These are phyloP conservation scores for Zostera marina DNA, from an alignment of 116 monocot genomes.

Conservation along the genomic window DNA sequence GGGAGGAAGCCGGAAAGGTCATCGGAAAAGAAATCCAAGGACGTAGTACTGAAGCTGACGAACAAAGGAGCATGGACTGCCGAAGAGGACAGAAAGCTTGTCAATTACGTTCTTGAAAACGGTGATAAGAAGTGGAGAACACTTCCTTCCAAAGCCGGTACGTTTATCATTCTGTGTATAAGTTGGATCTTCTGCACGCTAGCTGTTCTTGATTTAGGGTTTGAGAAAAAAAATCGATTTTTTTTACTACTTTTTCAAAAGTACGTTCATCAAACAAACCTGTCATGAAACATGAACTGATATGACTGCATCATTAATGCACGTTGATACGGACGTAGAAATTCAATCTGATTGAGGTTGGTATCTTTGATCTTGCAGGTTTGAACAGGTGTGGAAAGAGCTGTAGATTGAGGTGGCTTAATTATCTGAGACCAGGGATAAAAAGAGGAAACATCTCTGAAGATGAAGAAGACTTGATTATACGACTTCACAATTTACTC, in stretches of 20 bases:
- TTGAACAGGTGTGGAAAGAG: constrained; percentile 55
- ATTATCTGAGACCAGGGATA: constrained; percentile 44
- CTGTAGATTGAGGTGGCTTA: constrained; percentile 49
- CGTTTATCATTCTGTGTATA: too few species aligned
- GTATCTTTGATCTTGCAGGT: too few species aligned
- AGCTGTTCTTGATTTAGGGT: too few species aligned
- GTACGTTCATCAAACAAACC: too few species aligned
- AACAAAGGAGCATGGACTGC: constrained; percentile 19
- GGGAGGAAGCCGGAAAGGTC: constrained; percentile 3
- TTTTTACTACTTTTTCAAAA: too few species aligned
- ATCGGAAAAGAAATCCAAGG: background rate
- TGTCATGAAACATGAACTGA: too few species aligned
- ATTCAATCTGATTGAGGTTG: too few species aligned
- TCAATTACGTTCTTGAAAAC: constrained; percentile 12
- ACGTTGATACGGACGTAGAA: too few species aligned
- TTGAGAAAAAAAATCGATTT: too few species aligned
- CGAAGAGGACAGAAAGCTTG: constrained; percentile 17
- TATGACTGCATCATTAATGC: too few species aligned
- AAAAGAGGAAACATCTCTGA: constrained; percentile 40
- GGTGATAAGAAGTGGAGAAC: constrained; percentile 20
- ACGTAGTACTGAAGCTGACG: background rate
- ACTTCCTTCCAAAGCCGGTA: constrained; percentile 18
- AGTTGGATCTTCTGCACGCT: too few species aligned
- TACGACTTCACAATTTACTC: constrained; percentile 36
- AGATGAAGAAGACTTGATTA: constrained; percentile 41